A percentile compares a stretch with the other conserved stretches of the same genome.
phyloP scores from a whole-genome alignment of 2,329 filamentous ascomycete species.

The Penicillium sumatraense region DNA sequence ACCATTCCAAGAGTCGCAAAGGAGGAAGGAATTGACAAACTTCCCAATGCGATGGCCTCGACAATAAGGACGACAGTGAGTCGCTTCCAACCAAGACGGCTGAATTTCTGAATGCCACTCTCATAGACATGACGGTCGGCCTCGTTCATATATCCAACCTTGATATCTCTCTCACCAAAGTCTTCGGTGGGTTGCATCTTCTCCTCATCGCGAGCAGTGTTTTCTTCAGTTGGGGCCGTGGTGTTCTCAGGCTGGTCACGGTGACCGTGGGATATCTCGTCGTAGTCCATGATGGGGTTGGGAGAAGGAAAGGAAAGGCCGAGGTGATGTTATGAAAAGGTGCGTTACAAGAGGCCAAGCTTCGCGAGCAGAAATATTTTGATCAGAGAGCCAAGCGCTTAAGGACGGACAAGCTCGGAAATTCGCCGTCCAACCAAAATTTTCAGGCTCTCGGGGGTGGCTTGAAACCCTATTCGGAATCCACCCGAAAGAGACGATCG shows the following conservation, averaged over 20 bases:
- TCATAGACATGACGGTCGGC: conserved; percentile 1
- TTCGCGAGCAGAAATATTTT: neutral
- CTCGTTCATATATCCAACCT: conserved; percentile 4
- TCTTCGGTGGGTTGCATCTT: conserved; percentile 2
- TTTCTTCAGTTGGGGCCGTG: neutral
- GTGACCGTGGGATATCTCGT: neutral
- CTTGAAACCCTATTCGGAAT: conserved; percentile 3
- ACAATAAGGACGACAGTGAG: conserved; percentile 3
- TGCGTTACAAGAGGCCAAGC: neutral
- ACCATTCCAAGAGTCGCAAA: conserved; percentile 3
- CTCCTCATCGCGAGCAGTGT: neutral
- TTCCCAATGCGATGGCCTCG: conserved; percentile 3
- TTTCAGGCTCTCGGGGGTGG: neutral
- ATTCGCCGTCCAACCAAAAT: neutral
- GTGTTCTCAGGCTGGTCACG: neutral
- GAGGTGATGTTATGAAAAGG: neutral
- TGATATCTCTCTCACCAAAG: neutral
- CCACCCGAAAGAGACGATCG: neutral
- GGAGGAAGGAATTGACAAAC: conserved; percentile 2
- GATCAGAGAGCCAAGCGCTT: neutral
- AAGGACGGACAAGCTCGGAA: neutral
- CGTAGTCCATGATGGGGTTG: neutral
- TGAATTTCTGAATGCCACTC: conserved; percentile 3
- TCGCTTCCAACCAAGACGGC: conserved; percentile 3
- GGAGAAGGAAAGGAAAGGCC: neutral